phyloP scores from a whole-genome alignment of 2,329 filamentous ascomycete genomes.

The Xylariales sp. region DNA sequence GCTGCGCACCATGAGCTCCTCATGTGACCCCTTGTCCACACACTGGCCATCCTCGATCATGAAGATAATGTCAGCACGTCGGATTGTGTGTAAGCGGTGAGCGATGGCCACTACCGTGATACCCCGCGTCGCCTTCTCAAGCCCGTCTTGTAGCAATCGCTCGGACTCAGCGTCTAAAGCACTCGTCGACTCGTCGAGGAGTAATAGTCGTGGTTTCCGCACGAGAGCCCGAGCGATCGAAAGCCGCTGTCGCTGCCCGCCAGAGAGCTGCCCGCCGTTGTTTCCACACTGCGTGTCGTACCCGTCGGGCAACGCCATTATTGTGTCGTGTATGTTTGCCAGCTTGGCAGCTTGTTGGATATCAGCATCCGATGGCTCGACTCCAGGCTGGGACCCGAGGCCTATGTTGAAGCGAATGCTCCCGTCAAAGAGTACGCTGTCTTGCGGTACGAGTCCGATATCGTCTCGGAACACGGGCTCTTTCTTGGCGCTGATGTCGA shows the following conservation, averaged over 20 bases:
- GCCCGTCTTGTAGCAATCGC: slow-evolving; percentile 71
- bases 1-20: slow-evolving; percentile 64
- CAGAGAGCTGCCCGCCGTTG: slow-evolving; percentile 79
- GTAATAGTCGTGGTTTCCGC: slow-evolving; percentile 75
- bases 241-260: slow-evolving; percentile 82
- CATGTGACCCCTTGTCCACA: slow-evolving; percentile 64
- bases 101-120: slow-evolving; percentile 70
- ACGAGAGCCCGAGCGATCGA: slow-evolving; percentile 82
- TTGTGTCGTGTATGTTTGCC: slow-evolving; percentile 77
- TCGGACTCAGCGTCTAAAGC: slow-evolving; percentile 80
- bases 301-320: slow-evolving; percentile 70
- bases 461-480: slow-evolving; percentile 61
- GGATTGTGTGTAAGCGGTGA: slow-evolving; percentile 67
- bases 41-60: slow-evolving; percentile 65
- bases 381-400: slow-evolving; percentile 65
- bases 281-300: slow-evolving; percentile 76
- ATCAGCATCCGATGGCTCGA: slow-evolving; percentile 67
- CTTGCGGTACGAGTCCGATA: slow-evolving; percentile 68
- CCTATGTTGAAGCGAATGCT: slow-evolving; percentile 67
- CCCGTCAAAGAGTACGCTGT: slow-evolving; percentile 68
- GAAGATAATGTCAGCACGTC: slow-evolving; percentile 68
- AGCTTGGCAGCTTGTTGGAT: slow-evolving; percentile 74
- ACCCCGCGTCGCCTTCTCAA: slow-evolving; percentile 66
- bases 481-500: slow-evolving; percentile 57
- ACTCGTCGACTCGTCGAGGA: slow-evolving; percentile 86